These are phyloP conservation scores for Blumeriella jaapii DNA, from an alignment of 2,329 filamentous ascomycete species.

Conservation along the genomic window DNA sequence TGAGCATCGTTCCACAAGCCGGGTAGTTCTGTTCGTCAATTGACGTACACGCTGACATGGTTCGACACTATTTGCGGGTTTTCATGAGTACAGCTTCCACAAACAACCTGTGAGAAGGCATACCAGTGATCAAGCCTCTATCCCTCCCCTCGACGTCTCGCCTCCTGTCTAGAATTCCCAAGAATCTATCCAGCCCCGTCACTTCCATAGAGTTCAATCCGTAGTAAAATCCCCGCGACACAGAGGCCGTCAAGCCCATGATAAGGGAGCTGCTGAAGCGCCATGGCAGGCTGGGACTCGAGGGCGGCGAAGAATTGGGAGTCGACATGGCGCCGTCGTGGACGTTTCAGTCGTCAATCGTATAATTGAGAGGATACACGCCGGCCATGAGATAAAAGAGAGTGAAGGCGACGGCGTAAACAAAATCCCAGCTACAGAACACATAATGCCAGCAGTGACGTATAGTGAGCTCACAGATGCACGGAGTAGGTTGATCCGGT, in stretches of 20 bases:
- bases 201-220: slow-evolving; percentile 65
- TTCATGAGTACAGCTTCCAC: slow-evolving; percentile 5
- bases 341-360: slow-evolving; percentile 12
- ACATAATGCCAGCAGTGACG: no score
- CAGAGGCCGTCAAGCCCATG: slow-evolving; percentile 59
- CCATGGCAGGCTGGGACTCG: slow-evolving; percentile 42
- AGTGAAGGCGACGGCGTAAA: slow-evolving; percentile 6
- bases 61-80: slow-evolving; percentile 55
- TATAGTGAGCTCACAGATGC: background rate
- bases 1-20: slow-evolving; percentile 2
- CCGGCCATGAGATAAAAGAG: slow-evolving; percentile 10
- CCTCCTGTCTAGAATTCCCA: slow-evolving; percentile 64
- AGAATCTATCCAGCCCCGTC: slow-evolving; percentile 63
- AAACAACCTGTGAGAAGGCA: background rate
- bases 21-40: background rate
- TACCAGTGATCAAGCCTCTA: slow-evolving; percentile 74
- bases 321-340: slow-evolving; percentile 15
- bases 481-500: slow-evolving; percentile 1
- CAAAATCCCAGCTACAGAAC: background rate
- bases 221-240: slow-evolving; percentile 66
- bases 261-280: slow-evolving; percentile 60
- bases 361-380: slow-evolving; percentile 6
- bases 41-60: slow-evolving; percentile 75
- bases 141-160: slow-evolving; percentile 53
- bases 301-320: slow-evolving; percentile 8